phyloP scores from a whole-genome alignment of 148 eudicot genomes.

The Chenopodium quinoa region DNA sequence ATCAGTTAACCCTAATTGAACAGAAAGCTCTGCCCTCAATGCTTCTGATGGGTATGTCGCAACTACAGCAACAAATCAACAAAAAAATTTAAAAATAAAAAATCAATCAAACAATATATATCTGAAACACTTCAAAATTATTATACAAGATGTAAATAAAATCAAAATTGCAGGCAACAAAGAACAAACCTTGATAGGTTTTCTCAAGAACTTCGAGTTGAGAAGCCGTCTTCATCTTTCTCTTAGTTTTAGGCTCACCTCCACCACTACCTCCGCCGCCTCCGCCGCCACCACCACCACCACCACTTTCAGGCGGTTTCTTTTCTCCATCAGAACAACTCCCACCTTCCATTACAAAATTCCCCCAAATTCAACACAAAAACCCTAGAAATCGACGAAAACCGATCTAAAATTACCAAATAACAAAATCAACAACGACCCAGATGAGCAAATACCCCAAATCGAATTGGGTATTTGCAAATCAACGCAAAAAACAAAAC shows the following conservation, averaged over 20 bases:
- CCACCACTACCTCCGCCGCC: constrained; percentile 8
- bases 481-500: constrained; percentile 17
- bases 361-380: constrained; percentile 20
- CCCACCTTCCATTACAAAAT: constrained; percentile 40
- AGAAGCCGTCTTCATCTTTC: constrained; percentile 88
- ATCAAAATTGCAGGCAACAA: not conserved
- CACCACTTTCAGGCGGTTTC: constrained; percentile 42
- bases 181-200: constrained; percentile 62
- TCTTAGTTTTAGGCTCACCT: constrained; percentile 58
- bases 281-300: constrained; percentile 25
- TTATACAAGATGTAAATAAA: not conserved
- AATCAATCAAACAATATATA: not conserved
- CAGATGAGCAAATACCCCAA: constrained; percentile 21
- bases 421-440: constrained; percentile 22
- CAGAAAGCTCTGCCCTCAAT: constrained; percentile 72
- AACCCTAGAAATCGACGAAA: constrained; percentile 25
- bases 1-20: constrained; percentile 73
- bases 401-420: constrained; percentile 32
- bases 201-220: constrained; percentile 79
- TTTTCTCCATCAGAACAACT: constrained; percentile 53
- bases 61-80: constrained; percentile 36
- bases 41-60: constrained; percentile 72
- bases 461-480: constrained; percentile 20
- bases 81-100: constrained; percentile 1
- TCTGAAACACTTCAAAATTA: not conserved